phyloP scores from a whole-genome alignment of 2,329 filamentous ascomycete genomes.

The Microdochium paspali region DNA sequence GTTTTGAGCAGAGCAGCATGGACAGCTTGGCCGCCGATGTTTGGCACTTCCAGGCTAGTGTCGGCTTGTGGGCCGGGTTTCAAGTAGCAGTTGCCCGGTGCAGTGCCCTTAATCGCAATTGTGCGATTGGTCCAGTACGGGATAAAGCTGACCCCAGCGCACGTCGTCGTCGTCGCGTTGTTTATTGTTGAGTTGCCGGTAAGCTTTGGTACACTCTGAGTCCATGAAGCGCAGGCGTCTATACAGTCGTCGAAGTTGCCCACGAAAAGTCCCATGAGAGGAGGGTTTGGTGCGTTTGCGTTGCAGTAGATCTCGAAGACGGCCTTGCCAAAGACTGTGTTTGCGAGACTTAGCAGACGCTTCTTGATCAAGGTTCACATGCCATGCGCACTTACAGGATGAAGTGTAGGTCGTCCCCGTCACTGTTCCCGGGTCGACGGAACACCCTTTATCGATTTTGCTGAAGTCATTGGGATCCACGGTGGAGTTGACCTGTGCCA shows the following conservation, averaged over 20 bases:
- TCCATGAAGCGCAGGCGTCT: slow-evolving; percentile 34
- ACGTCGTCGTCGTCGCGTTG: slow-evolving; percentile 17
- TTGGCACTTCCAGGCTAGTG: slow-evolving; percentile 16
- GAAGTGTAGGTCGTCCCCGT: slow-evolving; percentile 28
- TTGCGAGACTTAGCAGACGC: slow-evolving; percentile 3
- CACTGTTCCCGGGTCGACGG: slow-evolving; percentile 20
- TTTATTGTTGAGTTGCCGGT: slow-evolving; percentile 8
- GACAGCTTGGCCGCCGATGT: slow-evolving; percentile 20
- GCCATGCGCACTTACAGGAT: slow-evolving; percentile 16
- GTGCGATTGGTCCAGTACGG: slow-evolving; percentile 30
- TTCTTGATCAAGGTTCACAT: neutral
- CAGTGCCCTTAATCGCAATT: slow-evolving; percentile 18
- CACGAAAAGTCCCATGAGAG: slow-evolving; percentile 30
- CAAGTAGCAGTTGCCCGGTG: slow-evolving; percentile 35
- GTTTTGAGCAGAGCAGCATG: slow-evolving; percentile 26
- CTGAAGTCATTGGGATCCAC: slow-evolving; percentile 15
- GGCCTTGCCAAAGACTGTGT: slow-evolving; percentile 23
- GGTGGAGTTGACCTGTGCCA: slow-evolving; percentile 10
- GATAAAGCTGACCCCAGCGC: slow-evolving; percentile 29
- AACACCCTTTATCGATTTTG: slow-evolving; percentile 29
- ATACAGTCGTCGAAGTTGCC: slow-evolving; percentile 34
- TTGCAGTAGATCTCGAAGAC: slow-evolving; percentile 34
- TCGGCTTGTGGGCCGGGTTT: slow-evolving; percentile 27
- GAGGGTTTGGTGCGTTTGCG: slow-evolving; percentile 24
- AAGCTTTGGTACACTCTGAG: slow-evolving; percentile 15